A percentile compares a stretch with the other conserved stretches of the same genome.
phyloP scores from a whole-genome alignment of 2,329 filamentous ascomycete species.

The Pyricularia sp. region DNA sequence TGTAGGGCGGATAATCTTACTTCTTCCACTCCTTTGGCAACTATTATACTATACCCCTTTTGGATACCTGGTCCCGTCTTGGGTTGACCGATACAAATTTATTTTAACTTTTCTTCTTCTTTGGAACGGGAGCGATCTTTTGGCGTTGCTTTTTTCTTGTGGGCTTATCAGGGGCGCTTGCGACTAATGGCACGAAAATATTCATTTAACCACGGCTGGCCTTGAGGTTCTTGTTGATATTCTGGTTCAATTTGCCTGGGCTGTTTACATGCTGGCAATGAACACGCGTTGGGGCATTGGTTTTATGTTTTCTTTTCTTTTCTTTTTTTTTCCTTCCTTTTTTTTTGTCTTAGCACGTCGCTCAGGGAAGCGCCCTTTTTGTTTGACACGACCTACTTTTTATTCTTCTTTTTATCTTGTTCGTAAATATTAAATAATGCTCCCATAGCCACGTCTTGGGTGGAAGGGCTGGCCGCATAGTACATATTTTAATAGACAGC shows the following conservation, averaged over 20 bases:
- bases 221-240: not conserved
- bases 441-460: not conserved
- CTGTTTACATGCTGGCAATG: not conserved
- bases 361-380: not conserved
- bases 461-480: not conserved
- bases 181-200: not conserved
- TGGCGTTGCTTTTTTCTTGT: not conserved
- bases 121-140: not conserved
- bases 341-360: not conserved
- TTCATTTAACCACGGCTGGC: not conserved
- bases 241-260: not conserved
- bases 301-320: not conserved
- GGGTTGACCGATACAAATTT: not conserved
- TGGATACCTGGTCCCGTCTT: not conserved
- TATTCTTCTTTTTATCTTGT: not conserved
- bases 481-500: not conserved
- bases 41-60: not conserved
- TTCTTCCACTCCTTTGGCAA: not conserved
- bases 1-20: not conserved
- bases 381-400: not conserved
- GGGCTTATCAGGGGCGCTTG: not conserved
- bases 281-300: not conserved
- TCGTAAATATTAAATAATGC: not conserved
- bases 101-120: not conserved
- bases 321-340: slow-evolving; percentile 6